phyloP scores from a whole-genome alignment of 2,329 filamentous ascomycete species.

The Trichoderma oligosporum region DNA sequence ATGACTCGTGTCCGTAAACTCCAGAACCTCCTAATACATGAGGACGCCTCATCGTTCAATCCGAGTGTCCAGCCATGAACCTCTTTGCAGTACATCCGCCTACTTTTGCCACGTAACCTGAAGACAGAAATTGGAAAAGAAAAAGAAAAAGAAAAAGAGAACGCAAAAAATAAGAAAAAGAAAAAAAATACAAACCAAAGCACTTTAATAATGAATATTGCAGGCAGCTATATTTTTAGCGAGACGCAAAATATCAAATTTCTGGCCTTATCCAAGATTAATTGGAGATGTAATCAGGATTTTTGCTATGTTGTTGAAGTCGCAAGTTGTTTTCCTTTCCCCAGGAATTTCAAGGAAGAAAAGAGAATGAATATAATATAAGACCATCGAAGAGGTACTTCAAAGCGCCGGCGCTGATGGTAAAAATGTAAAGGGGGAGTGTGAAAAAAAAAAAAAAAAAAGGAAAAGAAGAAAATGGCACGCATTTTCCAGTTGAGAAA shows the following conservation, averaged over 20 bases:
- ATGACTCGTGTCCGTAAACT: background rate
- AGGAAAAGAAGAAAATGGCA: background rate
- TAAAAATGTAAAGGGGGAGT: background rate
- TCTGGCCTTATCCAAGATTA: background rate
- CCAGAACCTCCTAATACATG: background rate
- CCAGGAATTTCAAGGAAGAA: background rate
- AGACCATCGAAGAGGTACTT: background rate
- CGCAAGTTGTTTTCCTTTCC: background rate
- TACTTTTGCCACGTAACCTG: background rate
- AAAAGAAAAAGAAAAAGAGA: background rate
- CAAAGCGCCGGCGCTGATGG: constrained; percentile 6
- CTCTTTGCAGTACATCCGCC: background rate
- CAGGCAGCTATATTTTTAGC: background rate
- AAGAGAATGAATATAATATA: background rate
- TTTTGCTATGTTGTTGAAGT: background rate
- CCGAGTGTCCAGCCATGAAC: background rate
- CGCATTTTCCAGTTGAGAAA: background rate
- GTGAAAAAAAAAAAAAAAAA: too few species aligned
- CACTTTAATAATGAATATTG: background rate
- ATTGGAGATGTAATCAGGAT: background rate
- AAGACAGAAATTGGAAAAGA: background rate
- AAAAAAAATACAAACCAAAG: background rate
- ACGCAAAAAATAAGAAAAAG: background rate
- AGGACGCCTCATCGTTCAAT: background rate
- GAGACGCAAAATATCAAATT: background rate